phyloP scores from a whole-genome alignment of 2,329 filamentous ascomycete genomes.

The Cladosporium colombiae region DNA sequence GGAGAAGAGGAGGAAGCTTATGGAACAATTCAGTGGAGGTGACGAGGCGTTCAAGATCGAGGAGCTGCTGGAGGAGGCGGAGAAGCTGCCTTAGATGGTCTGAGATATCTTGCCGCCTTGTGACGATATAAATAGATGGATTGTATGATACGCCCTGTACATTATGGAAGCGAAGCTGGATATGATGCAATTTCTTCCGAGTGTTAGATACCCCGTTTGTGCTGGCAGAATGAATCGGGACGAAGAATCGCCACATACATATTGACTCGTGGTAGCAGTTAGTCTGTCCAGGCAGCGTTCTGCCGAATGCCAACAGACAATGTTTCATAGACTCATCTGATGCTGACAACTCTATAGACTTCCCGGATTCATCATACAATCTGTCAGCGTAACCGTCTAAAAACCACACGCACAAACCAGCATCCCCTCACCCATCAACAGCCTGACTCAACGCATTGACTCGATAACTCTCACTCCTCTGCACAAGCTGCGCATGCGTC shows the following conservation, averaged over 20 bases:
- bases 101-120: background rate
- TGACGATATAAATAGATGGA: conserved; percentile 12
- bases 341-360: background rate
- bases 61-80: conserved; percentile 82
- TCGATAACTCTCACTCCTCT: conserved; percentile 32
- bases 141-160: conserved; percentile 20
- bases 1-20: conserved; percentile 66
- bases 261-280: background rate
- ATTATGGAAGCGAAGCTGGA: background rate
- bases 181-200: too few relatives aligned
- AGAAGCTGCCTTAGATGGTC: conserved; percentile 59
- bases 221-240: too few relatives aligned
- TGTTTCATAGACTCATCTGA: background rate
- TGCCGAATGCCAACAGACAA: background rate
- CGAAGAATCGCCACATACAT: background rate
- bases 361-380: background rate
- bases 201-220: background rate
- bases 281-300: background rate
- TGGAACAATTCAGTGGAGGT: conserved; percentile 80
- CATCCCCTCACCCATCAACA: background rate
- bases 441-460: conserved; percentile 16
- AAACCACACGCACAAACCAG: background rate
- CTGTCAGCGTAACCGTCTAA: background rate
- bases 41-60: conserved; percentile 81
- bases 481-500: conserved; percentile 51